Percentiles rank a stretch among this genome's conserved stretches.
phyloP scores from a whole-genome alignment of 169 alveolate species.

The Plasmodium adleri region DNA sequence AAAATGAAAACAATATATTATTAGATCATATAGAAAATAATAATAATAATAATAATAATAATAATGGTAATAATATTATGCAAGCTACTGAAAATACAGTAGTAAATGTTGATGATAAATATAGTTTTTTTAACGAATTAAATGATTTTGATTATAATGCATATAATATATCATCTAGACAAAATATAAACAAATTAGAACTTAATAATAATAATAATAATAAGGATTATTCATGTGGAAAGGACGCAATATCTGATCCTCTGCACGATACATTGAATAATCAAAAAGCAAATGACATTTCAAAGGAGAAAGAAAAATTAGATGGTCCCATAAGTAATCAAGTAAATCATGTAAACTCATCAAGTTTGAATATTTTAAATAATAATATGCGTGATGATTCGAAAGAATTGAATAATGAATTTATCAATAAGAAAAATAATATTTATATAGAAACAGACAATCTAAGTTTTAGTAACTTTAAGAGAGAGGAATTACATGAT shows the following conservation, averaged over 20 bases:
- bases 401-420: no score
- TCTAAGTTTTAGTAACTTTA: no score
- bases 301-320: no score
- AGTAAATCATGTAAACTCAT: no score
- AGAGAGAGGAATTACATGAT: no score
- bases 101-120: slow-evolving; percentile 19
- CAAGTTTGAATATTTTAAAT: no score
- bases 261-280: not conserved
- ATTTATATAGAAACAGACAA: no score
- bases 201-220: not conserved
- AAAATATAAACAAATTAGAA: not conserved
- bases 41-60: not conserved
- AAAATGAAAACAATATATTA: slow-evolving; percentile 3
- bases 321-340: no score
- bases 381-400: no score
- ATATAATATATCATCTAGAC: not conserved
- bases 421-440: no score
- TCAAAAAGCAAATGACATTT: not conserved
- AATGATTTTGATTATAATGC: slow-evolving; percentile 28
- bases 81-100: no score
- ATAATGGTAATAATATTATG: not conserved
- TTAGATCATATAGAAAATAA: not conserved
- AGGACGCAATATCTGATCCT: no score
- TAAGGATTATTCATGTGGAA: not conserved
- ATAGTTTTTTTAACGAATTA: slow-evolving; percentile 64